A percentile compares a stretch with the other conserved stretches of the same genome.
These are phyloP conservation scores for Fusarium pininemorale DNA, from an alignment of 2,329 filamentous ascomycete genomes.

Conservation along the genomic window DNA sequence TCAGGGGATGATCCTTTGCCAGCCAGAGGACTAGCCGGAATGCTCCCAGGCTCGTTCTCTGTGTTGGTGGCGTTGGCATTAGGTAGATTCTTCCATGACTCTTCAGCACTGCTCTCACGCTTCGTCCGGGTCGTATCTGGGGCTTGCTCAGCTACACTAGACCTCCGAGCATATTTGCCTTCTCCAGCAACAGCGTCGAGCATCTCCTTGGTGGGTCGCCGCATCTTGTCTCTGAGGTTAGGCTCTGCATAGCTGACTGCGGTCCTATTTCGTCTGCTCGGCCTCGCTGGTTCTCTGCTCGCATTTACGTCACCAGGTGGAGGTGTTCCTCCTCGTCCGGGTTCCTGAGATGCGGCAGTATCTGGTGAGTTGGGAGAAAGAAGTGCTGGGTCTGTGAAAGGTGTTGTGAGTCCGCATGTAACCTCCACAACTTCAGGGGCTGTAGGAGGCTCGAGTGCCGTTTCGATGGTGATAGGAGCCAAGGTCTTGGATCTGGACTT, in stretches of 20 bases:
- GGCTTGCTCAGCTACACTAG: slow-evolving; percentile 48
- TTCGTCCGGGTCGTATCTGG: slow-evolving; percentile 46
- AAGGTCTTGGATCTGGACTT: slow-evolving; percentile 44
- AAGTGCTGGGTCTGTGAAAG: slow-evolving; percentile 52
- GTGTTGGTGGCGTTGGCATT: slow-evolving; percentile 1
- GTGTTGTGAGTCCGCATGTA: slow-evolving; percentile 35
- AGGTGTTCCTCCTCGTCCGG: slow-evolving; percentile 61
- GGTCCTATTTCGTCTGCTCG: slow-evolving; percentile 72
- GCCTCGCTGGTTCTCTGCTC: slow-evolving; percentile 67
- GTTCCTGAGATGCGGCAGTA: slow-evolving; percentile 48
- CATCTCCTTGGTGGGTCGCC: slow-evolving; percentile 78
- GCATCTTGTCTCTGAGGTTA: slow-evolving; percentile 84
- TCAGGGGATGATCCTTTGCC: slow-evolving; percentile 49
- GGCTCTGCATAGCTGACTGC: slow-evolving; percentile 85
- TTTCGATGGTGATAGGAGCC: slow-evolving; percentile 33
- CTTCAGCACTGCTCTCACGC: slow-evolving; percentile 45
- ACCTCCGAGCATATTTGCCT: slow-evolving; percentile 59
- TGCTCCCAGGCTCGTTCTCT: slow-evolving; percentile 32
- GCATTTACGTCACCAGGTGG: slow-evolving; percentile 67
- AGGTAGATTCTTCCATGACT: slow-evolving; percentile 46
- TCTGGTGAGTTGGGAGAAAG: slow-evolving; percentile 62
- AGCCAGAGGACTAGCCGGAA: slow-evolving; percentile 53
- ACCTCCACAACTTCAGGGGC: slow-evolving; percentile 26
- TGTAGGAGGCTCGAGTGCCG: slow-evolving; percentile 15
- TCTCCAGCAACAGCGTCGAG: slow-evolving; percentile 78